Base-by-base conservation (phyloP, 306 rosid species). In the Acacia acuminata region DNA sequence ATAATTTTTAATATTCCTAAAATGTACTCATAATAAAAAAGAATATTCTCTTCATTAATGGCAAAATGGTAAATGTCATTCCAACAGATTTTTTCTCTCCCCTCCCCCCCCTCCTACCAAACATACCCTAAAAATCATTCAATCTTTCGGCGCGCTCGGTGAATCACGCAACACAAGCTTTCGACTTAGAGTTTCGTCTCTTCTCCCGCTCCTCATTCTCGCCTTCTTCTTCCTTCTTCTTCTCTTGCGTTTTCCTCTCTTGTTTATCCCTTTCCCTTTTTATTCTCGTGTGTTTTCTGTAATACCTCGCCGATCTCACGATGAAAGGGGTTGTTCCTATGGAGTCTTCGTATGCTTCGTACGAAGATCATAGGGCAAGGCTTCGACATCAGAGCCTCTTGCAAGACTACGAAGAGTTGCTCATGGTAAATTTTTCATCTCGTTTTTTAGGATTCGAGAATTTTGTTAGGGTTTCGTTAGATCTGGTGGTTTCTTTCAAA, bases 371-470 rank as follows among this genome's bases (percentile, higher is more conserved):
- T 11, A 92, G 91, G 82, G 24, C 86, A 2, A 89, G 84, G 77
- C 83, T 89, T 65, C 91, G 92, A 85, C 99, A 94, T 80, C 94
- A 88, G 82, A 89, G 94, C 86, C 97, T 96, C 87, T 82, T 91
- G 87, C 97, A 90, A 53, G 99, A 96, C 84, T 94, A 79, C 83
- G 67, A 91, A 19, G 99, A 94, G 63, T 77, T 96, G 70, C 89
- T 89, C 38, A 86, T 87, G 99, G 98, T 96, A 87, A 70, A 78
- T 44, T 44, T 58, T 66, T 71, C 34, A 79, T 53, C 70, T 80
- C 27, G 53, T 71, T 30, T 67, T 24, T 36, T n/a, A 11, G 22
- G 77, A 51, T 86, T 82, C 50, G 5, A 7, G 74, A 1, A 83
- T 67, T 73, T 40, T 69, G 8, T 76, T 3, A 0, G 78, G 83